Evolutionary conservation across 2,329 filamentous ascomycete species (phyloP).

Genomic region (Mycosphaerella arachidis): DNA sequence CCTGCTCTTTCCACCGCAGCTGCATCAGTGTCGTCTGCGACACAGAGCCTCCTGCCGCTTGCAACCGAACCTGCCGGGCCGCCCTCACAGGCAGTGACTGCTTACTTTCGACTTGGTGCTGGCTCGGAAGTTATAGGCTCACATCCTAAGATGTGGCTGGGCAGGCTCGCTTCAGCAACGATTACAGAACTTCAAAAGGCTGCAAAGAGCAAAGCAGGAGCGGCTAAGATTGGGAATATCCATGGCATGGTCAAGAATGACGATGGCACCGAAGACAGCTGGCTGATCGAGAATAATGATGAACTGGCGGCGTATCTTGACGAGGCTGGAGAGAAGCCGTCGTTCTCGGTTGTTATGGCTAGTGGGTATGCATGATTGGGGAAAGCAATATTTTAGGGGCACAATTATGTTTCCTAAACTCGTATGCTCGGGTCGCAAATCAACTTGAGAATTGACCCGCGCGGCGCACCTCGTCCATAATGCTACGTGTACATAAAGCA

Average conservation of each 20-base stretch:
- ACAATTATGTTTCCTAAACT: too few species aligned
- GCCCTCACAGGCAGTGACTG: constrained; percentile 42
- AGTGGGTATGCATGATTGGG: constrained; percentile 21
- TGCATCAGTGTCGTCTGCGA: too few species aligned
- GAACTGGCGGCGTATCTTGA: constrained; percentile 67
- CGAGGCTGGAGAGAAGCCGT: constrained; percentile 57
- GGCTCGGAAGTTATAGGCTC: constrained; percentile 54
- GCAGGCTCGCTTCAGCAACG: constrained; percentile 55
- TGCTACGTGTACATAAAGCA: too few species aligned
- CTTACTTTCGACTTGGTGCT: constrained; percentile 66
- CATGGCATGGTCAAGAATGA: constrained; percentile 20
- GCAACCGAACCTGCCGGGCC: constrained; percentile 29
- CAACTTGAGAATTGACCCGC: too few species aligned
- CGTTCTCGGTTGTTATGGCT: constrained; percentile 39
- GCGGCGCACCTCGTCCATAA: too few species aligned
- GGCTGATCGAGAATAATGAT: constrained; percentile 64
- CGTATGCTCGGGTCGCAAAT: too few species aligned
- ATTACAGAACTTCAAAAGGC: constrained; percentile 60
- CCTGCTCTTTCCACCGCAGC: constrained; percentile 16
- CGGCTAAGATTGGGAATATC: constrained; percentile 15
- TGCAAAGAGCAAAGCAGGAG: constrained; percentile 53
- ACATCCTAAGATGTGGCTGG: constrained; percentile 58
- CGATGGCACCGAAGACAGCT: constrained; percentile 56
- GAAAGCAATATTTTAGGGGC: too few species aligned
- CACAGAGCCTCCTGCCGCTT: not conserved